Conservation (phyloP, 495 filamentous ascomycete species). For the Talaromyces adpressus region DNA sequence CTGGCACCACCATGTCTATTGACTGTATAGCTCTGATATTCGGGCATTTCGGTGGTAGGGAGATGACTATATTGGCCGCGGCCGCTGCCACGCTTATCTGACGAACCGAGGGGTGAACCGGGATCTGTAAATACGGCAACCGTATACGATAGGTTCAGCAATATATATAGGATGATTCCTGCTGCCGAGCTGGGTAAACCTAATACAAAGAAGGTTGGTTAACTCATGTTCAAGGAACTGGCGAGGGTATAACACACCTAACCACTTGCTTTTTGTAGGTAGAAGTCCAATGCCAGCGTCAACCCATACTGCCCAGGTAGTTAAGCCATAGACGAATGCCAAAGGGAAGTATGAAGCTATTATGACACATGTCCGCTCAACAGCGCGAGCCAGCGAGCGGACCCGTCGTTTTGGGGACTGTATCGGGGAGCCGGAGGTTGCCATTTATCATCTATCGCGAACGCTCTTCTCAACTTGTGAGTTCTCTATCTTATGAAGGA, state of each 20-base stretch:
- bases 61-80: constrained; percentile 52
- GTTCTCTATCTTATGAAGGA: not conserved
- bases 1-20: constrained; percentile 79
- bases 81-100: constrained; percentile 23
- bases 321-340: constrained; percentile 79
- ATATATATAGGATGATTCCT: constrained; percentile 64
- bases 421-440: constrained; percentile 33
- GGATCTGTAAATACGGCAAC: constrained; percentile 88
- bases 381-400: constrained; percentile 60
- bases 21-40: constrained; percentile 72
- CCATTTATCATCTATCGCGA: constrained; percentile 19
- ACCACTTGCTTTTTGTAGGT: constrained; percentile 50
- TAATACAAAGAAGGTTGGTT: constrained; percentile 9
- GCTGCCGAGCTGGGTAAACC: constrained; percentile 43
- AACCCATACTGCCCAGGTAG: constrained; percentile 86
- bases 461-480: not conserved
- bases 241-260: constrained; percentile 41
- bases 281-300: constrained; percentile 66
- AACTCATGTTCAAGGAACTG: not conserved
- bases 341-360: constrained; percentile 81
- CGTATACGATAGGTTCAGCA: constrained; percentile 84
- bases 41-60: constrained; percentile 53
- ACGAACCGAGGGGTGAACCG: constrained; percentile 50
- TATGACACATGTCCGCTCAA: constrained; percentile 79
- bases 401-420: constrained; percentile 44